Conservation (phyloP, 202 grass and related monocot genomes). For the Cymbopogon flexuosus region DNA sequence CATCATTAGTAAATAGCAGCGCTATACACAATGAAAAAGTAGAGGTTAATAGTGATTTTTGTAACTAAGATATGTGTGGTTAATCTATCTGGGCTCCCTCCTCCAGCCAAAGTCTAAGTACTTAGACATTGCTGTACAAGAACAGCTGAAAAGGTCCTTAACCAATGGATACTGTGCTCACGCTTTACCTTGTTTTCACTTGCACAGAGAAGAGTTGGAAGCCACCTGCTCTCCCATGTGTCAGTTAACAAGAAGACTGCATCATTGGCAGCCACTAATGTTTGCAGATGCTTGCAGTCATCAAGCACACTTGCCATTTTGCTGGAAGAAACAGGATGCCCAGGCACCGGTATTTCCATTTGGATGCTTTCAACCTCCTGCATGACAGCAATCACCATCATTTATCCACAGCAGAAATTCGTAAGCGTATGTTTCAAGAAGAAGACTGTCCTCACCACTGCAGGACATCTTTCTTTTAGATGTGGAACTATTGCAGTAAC, state of each 20-base stretch:
- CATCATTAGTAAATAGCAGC: conserved; percentile 28
- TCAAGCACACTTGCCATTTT: conserved; percentile 56
- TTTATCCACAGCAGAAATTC: conserved; percentile 10
- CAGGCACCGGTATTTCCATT: conserved; percentile 73
- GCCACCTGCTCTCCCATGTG: conserved; percentile 83
- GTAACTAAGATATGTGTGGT: not conserved
- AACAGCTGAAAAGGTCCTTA: conserved; percentile 11
- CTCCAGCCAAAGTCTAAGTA: not conserved
- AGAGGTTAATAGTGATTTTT: conserved; percentile 16
- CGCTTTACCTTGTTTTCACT: conserved; percentile 68
- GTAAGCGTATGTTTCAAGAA: not conserved
- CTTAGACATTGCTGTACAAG: not conserved
- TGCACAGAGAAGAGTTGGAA: conserved; percentile 83
- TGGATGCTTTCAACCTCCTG: conserved; percentile 73
- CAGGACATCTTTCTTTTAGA: conserved; percentile 77
- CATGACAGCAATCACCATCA: not conserved
- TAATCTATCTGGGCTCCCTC: conserved; percentile 5
- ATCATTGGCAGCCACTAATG: conserved; percentile 72
- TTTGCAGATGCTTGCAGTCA: conserved; percentile 54
- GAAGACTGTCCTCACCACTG: conserved; percentile 45
- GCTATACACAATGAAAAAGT: not conserved
- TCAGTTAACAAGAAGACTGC: conserved; percentile 83
- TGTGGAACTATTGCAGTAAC: conserved; percentile 60
- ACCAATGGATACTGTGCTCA: conserved; percentile 1
- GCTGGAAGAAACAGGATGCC: conserved; percentile 51